These are phyloP conservation scores for Trypanosomatidae sp. DNA, from an alignment of 208 protist genomes.

Conservation along the genomic window DNA sequence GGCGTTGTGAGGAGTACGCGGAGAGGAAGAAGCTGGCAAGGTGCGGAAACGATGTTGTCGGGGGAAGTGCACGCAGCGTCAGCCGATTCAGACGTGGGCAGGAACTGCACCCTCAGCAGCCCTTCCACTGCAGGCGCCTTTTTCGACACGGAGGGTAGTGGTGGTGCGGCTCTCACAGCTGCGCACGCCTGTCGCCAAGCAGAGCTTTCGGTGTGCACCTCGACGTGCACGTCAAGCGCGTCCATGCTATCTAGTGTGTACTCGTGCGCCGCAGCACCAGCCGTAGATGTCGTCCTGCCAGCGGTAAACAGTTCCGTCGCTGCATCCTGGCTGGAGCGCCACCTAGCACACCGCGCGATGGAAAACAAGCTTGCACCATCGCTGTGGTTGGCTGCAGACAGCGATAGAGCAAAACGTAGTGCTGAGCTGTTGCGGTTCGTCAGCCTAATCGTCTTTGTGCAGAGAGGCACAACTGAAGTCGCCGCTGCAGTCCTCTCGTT, in stretches of 20 bases:
- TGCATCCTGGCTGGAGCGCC: conserved; percentile 22
- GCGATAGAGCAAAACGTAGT: conserved; percentile 61
- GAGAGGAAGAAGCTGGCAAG: conserved; percentile 47
- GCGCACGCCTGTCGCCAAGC: conserved; percentile 15
- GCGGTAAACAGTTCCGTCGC: conserved; percentile 6
- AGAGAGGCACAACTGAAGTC: conserved; percentile 14
- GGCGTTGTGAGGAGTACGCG: conserved; percentile 46
- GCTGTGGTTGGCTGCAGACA: conserved; percentile 6
- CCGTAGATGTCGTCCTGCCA: neutral
- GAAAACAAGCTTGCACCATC: conserved; percentile 10
- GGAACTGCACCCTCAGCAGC: conserved; percentile 26
- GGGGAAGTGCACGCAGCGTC: neutral
- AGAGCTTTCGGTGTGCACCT: conserved; percentile 18
- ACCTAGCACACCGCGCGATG: conserved; percentile 19
- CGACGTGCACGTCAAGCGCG: conserved; percentile 53
- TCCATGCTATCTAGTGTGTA: conserved; percentile 64
- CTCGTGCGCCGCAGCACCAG: conserved; percentile 21
- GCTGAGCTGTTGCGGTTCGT: conserved; percentile 78
- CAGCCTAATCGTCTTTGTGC: conserved; percentile 65
- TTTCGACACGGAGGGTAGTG: neutral
- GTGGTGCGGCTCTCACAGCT: neutral
- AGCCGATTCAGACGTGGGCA: conserved; percentile 8
- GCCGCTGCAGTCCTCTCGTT: neutral
- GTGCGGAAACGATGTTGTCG: neutral
- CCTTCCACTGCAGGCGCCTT: conserved; percentile 16